Conservation (phyloP, 331 rosid genomes). For the Saraca asoca region DNA sequence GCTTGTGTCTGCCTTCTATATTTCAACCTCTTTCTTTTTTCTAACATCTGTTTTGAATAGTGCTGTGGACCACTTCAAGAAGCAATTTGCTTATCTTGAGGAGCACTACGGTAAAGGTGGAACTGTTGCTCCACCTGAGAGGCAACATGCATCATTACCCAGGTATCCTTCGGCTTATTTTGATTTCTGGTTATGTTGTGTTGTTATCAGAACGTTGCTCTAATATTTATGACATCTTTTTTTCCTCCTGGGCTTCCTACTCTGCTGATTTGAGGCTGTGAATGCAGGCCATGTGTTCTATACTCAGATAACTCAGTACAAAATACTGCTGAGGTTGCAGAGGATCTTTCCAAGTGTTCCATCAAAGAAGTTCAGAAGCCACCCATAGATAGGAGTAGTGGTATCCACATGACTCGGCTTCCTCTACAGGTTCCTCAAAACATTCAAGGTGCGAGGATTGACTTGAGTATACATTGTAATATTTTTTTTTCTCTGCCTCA, state of each 20-base stretch:
- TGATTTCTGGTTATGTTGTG: neutral
- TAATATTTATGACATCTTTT: conserved; percentile 11
- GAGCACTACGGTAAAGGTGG: conserved; percentile 94
- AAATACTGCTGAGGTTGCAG: conserved; percentile 63
- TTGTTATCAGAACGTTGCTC: conserved; percentile 22
- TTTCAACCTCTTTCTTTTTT: neutral
- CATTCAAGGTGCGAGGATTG: conserved; percentile 66
- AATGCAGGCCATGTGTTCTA: conserved; percentile 73
- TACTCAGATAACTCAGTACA: conserved; percentile 65
- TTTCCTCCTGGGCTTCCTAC: conserved; percentile 8
- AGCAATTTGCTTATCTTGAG: conserved; percentile 98
- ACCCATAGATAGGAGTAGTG: conserved; percentile 59
- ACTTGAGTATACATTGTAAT: conserved; percentile 10
- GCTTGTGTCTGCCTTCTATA: conserved; percentile 13
- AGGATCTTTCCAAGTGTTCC: conserved; percentile 79
- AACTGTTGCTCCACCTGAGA: conserved; percentile 79
- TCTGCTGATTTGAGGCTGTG: conserved; percentile 39
- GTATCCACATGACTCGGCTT: conserved; percentile 57
- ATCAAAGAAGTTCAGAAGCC: conserved; percentile 84
- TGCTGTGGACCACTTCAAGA: conserved; percentile 98
- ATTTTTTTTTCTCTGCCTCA: neutral
- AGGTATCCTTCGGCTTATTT: conserved; percentile 46
- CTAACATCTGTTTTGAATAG: conserved; percentile 44
- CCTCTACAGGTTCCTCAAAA: conserved; percentile 80
- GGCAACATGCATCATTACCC: conserved; percentile 97